phyloP scores from a whole-genome alignment of 2,329 filamentous ascomycete genomes.

The Fusarium agapanthi region DNA sequence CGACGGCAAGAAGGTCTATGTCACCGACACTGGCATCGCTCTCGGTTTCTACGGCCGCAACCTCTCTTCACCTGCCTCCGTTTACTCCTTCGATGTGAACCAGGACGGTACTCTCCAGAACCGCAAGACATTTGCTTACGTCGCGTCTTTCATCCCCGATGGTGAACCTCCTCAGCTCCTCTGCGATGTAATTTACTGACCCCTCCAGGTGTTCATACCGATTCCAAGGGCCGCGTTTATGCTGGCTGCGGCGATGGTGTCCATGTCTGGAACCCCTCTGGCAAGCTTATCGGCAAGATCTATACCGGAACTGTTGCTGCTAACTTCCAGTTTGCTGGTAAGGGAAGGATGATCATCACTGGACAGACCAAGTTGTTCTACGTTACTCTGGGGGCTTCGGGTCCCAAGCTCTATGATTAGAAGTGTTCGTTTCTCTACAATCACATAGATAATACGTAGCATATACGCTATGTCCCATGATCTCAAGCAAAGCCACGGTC shows the following conservation, averaged over 20 bases:
- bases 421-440: too few relatives aligned
- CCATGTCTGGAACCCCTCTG: conserved; percentile 57
- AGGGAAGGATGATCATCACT: conserved; percentile 47
- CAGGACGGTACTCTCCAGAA: conserved; percentile 57
- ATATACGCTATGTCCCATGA: too few relatives aligned
- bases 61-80: conserved; percentile 53
- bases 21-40: conserved; percentile 63
- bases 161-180: conserved; percentile 48
- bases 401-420: conserved; percentile 6
- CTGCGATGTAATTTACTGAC: background rate
- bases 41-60: conserved; percentile 54
- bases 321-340: conserved; percentile 56
- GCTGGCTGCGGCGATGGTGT: conserved; percentile 59
- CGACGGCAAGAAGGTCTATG: conserved; percentile 60
- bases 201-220: conserved; percentile 60
- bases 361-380: conserved; percentile 49
- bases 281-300: conserved; percentile 64
- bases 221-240: conserved; percentile 65
- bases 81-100: conserved; percentile 58
- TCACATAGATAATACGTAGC: too few relatives aligned
- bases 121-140: conserved; percentile 65
- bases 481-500: too few relatives aligned
- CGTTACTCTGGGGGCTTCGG: conserved; percentile 22
- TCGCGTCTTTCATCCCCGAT: conserved; percentile 63
- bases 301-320: conserved; percentile 55